These are phyloP conservation scores for Jaapia argillacea DNA, from an alignment of 768 basidiomycete genomes.

Conservation along the genomic window DNA sequence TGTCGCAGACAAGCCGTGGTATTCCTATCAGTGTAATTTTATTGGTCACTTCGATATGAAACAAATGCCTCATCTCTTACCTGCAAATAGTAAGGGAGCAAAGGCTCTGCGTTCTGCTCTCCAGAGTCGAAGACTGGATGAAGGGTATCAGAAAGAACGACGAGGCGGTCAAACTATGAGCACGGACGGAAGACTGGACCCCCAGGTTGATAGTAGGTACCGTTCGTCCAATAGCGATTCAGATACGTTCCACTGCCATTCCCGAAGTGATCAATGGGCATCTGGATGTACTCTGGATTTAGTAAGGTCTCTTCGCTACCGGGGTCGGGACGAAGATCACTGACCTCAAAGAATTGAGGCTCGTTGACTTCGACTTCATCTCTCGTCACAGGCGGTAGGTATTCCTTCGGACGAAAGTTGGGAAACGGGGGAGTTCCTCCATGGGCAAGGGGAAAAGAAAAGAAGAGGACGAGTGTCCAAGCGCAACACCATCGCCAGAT, in stretches of 20 bases:
- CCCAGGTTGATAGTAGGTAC: conserved; percentile 34
- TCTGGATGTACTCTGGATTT: conserved; percentile 15
- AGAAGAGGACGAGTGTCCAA: too few relatives aligned
- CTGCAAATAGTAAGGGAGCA: conserved; percentile 39
- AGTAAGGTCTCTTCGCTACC: neutral
- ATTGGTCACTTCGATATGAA: neutral
- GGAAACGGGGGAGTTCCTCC: too few relatives aligned
- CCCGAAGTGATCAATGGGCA: conserved; percentile 37
- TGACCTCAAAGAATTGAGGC: neutral
- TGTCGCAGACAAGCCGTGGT: conserved; percentile 36
- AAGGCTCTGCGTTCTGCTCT: conserved; percentile 36
- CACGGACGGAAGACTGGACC: conserved; percentile 37
- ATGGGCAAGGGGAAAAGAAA: too few relatives aligned
- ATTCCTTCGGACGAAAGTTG: too few relatives aligned
- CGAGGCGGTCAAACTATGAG: neutral
- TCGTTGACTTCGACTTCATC: neutral
- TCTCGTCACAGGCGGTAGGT: neutral
- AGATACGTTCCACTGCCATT: conserved; percentile 24
- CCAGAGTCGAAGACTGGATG: conserved; percentile 40
- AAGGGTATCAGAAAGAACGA: neutral
- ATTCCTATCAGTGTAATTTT: conserved; percentile 21
- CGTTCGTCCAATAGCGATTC: conserved; percentile 41
- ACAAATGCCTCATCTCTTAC: conserved; percentile 11
- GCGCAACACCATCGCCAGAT: too few relatives aligned
- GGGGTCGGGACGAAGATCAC: neutral